Base-by-base conservation (phyloP, 2,329 filamentous ascomycete species). In the Colletotrichum sp. region DNA sequence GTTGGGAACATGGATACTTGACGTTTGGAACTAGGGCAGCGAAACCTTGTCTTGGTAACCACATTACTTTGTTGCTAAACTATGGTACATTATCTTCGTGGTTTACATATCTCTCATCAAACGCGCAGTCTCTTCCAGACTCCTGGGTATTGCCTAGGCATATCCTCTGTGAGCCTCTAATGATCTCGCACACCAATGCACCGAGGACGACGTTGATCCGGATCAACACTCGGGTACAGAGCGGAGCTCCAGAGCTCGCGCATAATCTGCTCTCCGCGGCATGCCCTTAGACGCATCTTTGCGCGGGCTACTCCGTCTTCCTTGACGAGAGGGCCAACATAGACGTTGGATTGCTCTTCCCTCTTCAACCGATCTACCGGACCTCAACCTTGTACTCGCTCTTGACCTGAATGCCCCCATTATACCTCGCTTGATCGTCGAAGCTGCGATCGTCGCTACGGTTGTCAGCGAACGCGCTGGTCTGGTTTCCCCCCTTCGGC, bases 341-440 rank as follows among this genome's bases (percentile, higher is more conserved):
- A 22, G 44, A 22, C 44, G n/a, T 52, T 3, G 44, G 10, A 13
- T 22, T 13, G 6, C 1, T 22, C 1, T 13, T 22, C 44, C 6
- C 6, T 5, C 10, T 22, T 52, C 6, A 52, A 22, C n/a, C 44
- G 3, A 22, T 52, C 0, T 48, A 55, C n/a, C 39, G 57, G 7
- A 72, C 68, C 36, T 75, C 68, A 7, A 75, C 68, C 52, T 39
- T 71, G 39, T 75, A 75, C 30, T 75, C 72, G n/a, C 62, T 72
- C 22, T 65, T 75, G 24, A 75, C 72, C 9, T 72, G 68, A 10
- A 75, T 75, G 3, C 59, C 68, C 8, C 55, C 32, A 16, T 75
- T 66, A 18, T 48, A 72, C 8, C 32, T 30, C 22, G 22, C 22
- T 4, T 52, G 7, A 9, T 75, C 60, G 18, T 75, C 72, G 28